Conservation (phyloP, 352 stramenopile genomes). For the Phytophthora capsici region DNA sequence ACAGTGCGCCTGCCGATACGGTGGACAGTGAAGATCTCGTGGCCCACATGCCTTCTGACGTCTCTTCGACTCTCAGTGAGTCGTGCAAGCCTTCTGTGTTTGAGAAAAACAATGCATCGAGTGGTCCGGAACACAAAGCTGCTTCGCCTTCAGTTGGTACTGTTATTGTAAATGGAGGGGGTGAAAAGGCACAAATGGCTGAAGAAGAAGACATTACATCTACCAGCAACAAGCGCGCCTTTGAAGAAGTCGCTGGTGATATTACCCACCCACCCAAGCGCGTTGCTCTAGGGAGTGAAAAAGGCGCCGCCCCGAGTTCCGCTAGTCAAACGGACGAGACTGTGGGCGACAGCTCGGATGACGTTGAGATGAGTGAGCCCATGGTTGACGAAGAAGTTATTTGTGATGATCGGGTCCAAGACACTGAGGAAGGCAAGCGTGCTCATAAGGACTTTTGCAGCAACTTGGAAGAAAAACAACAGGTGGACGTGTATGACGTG, state of each 20-base stretch:
- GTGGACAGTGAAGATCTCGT: background rate
- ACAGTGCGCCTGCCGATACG: background rate
- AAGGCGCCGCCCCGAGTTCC: conserved; percentile 8
- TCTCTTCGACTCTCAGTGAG: background rate
- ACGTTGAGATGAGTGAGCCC: conserved; percentile 39
- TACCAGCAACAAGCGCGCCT: conserved; percentile 21
- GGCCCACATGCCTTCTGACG: background rate
- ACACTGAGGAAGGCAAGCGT: conserved; percentile 28
- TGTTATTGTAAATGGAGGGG: background rate
- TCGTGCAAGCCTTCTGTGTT: background rate
- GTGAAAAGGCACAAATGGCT: no score
- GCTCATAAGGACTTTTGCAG: conserved; percentile 39
- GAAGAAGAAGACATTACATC: background rate
- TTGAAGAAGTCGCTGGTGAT: conserved; percentile 19
- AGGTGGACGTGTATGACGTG: conserved; percentile 70
- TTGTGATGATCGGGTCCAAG: conserved; percentile 11
- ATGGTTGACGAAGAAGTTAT: conserved; percentile 27
- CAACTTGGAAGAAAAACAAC: conserved; percentile 39
- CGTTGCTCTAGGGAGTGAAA: conserved; percentile 13
- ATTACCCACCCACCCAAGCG: conserved; percentile 21
- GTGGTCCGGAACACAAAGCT: background rate
- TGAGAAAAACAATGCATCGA: background rate
- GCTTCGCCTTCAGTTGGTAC: background rate
- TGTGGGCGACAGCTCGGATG: conserved; percentile 39
- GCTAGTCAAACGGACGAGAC: conserved; percentile 34